Evolutionary conservation across 352 stramenopile species (phyloP), one percentile per base, ranked within the genome.

Genomic region (Globisporangium camurandrum): DNA sequence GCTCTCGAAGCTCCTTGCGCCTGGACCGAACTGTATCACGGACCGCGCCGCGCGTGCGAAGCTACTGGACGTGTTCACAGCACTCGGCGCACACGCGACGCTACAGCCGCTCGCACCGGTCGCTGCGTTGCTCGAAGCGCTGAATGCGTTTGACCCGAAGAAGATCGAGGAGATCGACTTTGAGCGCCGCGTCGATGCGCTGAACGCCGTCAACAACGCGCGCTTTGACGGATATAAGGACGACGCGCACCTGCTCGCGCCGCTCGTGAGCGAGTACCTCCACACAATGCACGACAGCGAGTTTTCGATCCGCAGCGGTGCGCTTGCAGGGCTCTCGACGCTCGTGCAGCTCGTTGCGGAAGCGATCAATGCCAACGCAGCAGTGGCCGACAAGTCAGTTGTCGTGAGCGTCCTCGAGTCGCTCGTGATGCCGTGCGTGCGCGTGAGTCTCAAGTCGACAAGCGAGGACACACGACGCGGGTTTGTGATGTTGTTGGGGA

Each of bases 361-460:
- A 30, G 57, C 62, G 17, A 55, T 69, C 17, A 47, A 60, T 2
- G 52, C 57, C 9, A 50, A 52, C 27, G 24, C 51, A 5, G 39
- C 26, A 26, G 56, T 58, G 26, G 56, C 22, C 3, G 53, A 47
- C 7, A 76, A 83, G 27, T 74, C 57, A 9, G 66, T 77, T 8
- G 52, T 88, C 19, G 51, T 88, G 4, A 88, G 88, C 50, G 74
- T 88, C 8, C 69, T 96, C 43, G 80, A 95, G 59, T 93, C 84
- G 10, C 65, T 93, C 22, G 71, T 96, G 28, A 95, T 97, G 81
- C 88, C 86, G 14, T 89, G 78, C 43, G 66, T 96, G 22, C 82
- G 88, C 10, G 68, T 75, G 33, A 95, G 87, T 41, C 57, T 97
- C 17, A 84, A 84, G 36, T 87, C 73, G 12, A 67, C 70, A 0